These are phyloP conservation scores for Cryptosporidium canis DNA, from an alignment of 169 alveolate species.

Conservation along the genomic window DNA sequence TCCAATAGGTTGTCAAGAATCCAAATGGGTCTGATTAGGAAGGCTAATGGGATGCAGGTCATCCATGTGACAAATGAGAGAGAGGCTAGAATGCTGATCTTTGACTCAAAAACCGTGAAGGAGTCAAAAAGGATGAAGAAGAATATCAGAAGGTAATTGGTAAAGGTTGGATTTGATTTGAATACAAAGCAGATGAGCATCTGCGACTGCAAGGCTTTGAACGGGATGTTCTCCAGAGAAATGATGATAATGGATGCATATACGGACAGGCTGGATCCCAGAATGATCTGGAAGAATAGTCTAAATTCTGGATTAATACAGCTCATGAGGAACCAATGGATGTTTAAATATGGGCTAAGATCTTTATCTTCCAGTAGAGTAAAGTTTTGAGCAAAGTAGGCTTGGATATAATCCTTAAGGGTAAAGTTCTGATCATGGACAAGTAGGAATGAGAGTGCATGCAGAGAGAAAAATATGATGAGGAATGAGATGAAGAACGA, in stretches of 20 bases:
- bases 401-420: neutral
- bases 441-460: conserved; percentile 11
- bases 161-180: conserved; percentile 19
- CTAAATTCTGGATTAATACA: conserved; percentile 10
- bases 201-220: conserved; percentile 4
- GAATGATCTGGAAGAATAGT: conserved; percentile 16
- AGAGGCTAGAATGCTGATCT: neutral
- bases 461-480: neutral
- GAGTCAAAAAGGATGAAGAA: conserved; percentile 43
- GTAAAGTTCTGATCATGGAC: neutral
- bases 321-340: conserved; percentile 50
- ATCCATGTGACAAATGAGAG: conserved; percentile 10
- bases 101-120: conserved; percentile 17
- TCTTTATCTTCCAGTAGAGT: conserved; percentile 13
- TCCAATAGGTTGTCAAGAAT: conserved; percentile 22
- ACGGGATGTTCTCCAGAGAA: neutral
- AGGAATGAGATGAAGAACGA: neutral
- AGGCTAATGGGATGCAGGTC: neutral
- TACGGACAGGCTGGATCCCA: neutral
- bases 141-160: neutral
- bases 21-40: conserved; percentile 47
- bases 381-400: neutral
- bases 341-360: conserved; percentile 32
- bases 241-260: neutral
- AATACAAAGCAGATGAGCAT: neutral